Evolutionary conservation across 331 rosid species (phyloP).

Genomic region (Malus hybrid): DNA sequence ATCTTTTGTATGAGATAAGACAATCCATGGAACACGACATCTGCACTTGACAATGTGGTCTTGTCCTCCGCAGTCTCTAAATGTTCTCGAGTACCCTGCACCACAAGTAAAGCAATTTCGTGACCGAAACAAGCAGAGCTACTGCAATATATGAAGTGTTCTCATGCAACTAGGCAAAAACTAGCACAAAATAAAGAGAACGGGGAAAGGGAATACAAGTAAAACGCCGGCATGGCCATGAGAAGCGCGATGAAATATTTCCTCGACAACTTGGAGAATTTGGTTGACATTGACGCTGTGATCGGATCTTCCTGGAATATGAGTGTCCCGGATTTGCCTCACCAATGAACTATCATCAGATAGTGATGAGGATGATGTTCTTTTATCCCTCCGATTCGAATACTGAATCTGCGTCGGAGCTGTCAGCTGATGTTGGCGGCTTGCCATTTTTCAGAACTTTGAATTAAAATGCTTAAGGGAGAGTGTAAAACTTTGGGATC

Average conservation of each 20-base stretch:
- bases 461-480: slow-evolving; percentile 1
- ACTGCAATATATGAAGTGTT: background rate
- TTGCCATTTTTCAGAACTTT: slow-evolving; percentile 26
- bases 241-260: slow-evolving; percentile 39
- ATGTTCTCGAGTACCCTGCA: slow-evolving; percentile 45
- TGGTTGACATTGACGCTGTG: slow-evolving; percentile 63
- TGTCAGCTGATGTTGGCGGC: background rate
- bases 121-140: background rate
- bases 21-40: slow-evolving; percentile 44
- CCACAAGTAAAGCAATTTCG: background rate
- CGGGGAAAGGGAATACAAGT: background rate
- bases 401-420: slow-evolving; percentile 17
- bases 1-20: slow-evolving; percentile 58
- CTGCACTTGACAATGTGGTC: slow-evolving; percentile 29
- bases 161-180: background rate
- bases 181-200: background rate
- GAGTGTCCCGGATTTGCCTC: slow-evolving; percentile 72
- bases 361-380: slow-evolving; percentile 33
- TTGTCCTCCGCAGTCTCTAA: slow-evolving; percentile 32
- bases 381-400: slow-evolving; percentile 23
- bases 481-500: background rate
- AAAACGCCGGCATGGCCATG: slow-evolving; percentile 27
- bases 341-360: slow-evolving; percentile 70
- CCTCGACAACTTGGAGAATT: slow-evolving; percentile 44
- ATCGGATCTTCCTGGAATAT: slow-evolving; percentile 38